A percentile compares a stretch with the other conserved stretches of the same genome.
phyloP scores from a whole-genome alignment of 2,329 filamentous ascomycete genomes.

The Fusarium sp. region DNA sequence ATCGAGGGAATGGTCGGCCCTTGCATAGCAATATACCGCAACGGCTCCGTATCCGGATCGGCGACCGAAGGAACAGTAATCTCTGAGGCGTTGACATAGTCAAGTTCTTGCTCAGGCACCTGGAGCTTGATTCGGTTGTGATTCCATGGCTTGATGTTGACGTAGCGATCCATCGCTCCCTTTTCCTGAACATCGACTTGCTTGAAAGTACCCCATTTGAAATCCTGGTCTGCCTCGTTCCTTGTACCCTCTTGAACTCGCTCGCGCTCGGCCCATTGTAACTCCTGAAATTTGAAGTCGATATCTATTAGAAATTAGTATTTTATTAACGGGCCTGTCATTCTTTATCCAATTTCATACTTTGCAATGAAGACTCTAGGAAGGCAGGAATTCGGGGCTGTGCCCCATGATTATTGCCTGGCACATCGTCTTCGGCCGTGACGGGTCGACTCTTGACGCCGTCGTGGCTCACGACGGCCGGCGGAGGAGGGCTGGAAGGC shows the following conservation, averaged over 20 bases:
- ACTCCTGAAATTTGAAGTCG: constrained; percentile 63
- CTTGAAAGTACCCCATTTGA: constrained; percentile 53
- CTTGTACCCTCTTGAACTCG: constrained; percentile 57
- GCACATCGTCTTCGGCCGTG: constrained; percentile 34
- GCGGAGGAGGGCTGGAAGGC: constrained; percentile 48
- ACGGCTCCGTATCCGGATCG: constrained; percentile 53
- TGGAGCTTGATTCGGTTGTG: constrained; percentile 85
- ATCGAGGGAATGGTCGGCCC: constrained; percentile 83
- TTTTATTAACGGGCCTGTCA: neutral
- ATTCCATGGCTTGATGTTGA: constrained; percentile 90
- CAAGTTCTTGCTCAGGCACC: constrained; percentile 77
- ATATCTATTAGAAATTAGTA: constrained; percentile 56
- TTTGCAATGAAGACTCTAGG: constrained; percentile 52
- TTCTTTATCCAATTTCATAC: constrained; percentile 44
- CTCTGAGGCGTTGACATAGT: constrained; percentile 87
- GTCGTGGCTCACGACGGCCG: constrained; percentile 54
- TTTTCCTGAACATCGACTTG: constrained; percentile 49
- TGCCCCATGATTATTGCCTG: constrained; percentile 27
- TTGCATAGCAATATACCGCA: constrained; percentile 90
- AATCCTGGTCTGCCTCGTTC: constrained; percentile 51
- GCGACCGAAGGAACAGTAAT: constrained; percentile 66
- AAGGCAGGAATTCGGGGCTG: constrained; percentile 54
- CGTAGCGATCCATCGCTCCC: constrained; percentile 78
- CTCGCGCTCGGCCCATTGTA: constrained; percentile 65
- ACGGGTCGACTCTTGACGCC: constrained; percentile 47